phyloP scores from a whole-genome alignment of 768 basidiomycete species.

The Leccinum rimulosum region DNA sequence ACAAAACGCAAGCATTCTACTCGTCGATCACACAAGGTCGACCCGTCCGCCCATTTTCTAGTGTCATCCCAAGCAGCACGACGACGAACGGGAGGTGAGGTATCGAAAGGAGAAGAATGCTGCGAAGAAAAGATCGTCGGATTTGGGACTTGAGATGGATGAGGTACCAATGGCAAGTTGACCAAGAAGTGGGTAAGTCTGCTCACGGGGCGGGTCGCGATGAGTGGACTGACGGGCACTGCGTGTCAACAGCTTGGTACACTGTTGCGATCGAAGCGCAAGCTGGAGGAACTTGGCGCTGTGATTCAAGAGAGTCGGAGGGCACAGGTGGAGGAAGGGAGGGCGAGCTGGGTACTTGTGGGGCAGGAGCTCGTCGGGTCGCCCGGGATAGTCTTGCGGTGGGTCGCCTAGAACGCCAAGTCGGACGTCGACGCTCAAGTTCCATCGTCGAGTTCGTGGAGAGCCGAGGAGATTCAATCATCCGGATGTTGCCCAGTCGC shows the following conservation, averaged over 20 bases:
- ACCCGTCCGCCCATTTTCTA: slow-evolving; percentile 28
- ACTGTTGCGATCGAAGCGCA: too few species aligned
- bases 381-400: slow-evolving; percentile 11
- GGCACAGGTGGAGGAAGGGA: slow-evolving; percentile 23
- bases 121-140: not conserved
- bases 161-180: slow-evolving; percentile 5
- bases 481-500: slow-evolving; percentile 7
- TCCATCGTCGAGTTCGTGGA: not conserved
- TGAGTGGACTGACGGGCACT: too few species aligned
- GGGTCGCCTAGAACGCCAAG: not conserved
- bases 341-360: slow-evolving; percentile 16
- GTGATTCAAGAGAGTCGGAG: too few species aligned
- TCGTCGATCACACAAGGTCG: slow-evolving; percentile 35
- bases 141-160: slow-evolving; percentile 15
- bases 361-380: slow-evolving; percentile 23
- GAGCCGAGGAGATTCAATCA: slow-evolving; percentile 6
- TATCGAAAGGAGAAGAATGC: not conserved
- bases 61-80: too few species aligned
- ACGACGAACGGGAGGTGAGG: not conserved
- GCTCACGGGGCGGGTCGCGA: too few species aligned
- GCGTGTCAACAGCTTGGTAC: too few species aligned
- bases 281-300: too few species aligned
- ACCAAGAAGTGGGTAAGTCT: too few species aligned
- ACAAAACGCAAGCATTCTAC: slow-evolving; percentile 69
- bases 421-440: not conserved